phyloP scores from a whole-genome alignment of 805 yeast species.

The Candida vartiovaarae region DNA sequence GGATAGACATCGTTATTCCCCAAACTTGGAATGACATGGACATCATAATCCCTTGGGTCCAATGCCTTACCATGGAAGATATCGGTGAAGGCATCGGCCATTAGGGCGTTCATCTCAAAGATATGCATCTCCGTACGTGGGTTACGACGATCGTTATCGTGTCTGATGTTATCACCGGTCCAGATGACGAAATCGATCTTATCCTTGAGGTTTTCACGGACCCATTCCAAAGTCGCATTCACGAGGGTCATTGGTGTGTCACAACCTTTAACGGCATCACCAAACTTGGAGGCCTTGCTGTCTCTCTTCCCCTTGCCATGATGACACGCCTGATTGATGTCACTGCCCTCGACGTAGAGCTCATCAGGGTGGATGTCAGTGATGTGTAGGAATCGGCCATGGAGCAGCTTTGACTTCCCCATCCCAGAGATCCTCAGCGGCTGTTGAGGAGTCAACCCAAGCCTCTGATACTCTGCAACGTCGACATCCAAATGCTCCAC shows the following conservation, averaged over 20 bases:
- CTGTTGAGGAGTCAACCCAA: conserved; percentile 36
- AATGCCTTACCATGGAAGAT: conserved; percentile 36
- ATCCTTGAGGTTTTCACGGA: conserved; percentile 54
- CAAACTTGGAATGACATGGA: conserved; percentile 57
- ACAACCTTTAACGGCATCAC: conserved; percentile 72
- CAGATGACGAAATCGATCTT: conserved; percentile 80
- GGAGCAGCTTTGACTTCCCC: conserved; percentile 21
- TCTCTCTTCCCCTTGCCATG: conserved; percentile 27
- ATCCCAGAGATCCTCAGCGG: conserved; percentile 26
- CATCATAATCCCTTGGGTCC: conserved; percentile 39
- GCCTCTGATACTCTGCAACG: conserved; percentile 23
- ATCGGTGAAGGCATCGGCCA: conserved; percentile 45
- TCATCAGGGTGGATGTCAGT: conserved; percentile 88
- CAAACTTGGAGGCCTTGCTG: conserved; percentile 57
- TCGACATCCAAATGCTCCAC: conserved; percentile 15
- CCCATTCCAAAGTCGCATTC: conserved; percentile 61
- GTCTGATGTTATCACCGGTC: conserved; percentile 89
- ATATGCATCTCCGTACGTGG: conserved; percentile 74
- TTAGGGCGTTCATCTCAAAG: conserved; percentile 56
- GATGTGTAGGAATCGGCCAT: conserved; percentile 78
- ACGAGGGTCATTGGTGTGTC: conserved; percentile 64
- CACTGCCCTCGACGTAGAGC: conserved; percentile 45
- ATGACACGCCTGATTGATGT: conserved; percentile 52
- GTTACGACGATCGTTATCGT: conserved; percentile 65
- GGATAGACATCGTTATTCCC: conserved; percentile 91